Evolutionary conservation across 2,329 filamentous ascomycete genomes (phyloP).

Genomic region (Chlorencoelia australis): DNA sequence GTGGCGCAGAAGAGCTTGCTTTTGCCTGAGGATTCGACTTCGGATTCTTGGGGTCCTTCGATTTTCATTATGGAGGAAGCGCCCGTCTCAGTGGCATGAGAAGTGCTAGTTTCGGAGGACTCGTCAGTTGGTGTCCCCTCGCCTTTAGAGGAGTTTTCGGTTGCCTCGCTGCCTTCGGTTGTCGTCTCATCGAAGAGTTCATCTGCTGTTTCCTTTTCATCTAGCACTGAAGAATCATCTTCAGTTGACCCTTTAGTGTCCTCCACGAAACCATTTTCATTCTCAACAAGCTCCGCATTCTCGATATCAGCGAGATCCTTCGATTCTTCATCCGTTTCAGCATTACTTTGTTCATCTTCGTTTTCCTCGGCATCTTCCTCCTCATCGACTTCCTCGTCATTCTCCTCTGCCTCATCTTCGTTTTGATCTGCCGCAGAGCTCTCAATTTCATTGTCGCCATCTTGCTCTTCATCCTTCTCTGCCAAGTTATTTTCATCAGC

Average conservation of each 20-base stretch:
- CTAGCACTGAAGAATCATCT: slow-evolving; percentile 1
- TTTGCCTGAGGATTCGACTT: slow-evolving; percentile 13
- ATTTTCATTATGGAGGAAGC: no score
- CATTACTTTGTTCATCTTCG: slow-evolving; percentile 7
- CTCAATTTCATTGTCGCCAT: slow-evolving; percentile 5
- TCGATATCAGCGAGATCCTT: no score
- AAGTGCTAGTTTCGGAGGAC: no score
- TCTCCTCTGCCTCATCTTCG: not conserved
- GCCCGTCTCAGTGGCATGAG: no score
- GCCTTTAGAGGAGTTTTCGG: no score
- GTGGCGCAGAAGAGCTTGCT: no score
- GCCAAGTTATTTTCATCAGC: not conserved
- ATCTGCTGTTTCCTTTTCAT: no score
- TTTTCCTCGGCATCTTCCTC: slow-evolving; percentile 1
- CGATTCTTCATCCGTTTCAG: slow-evolving; percentile 15
- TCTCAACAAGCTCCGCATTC: slow-evolving; percentile 11
- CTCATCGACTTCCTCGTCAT: slow-evolving; percentile 7
- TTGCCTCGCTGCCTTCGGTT: not conserved
- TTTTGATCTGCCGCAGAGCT: slow-evolving; percentile 2
- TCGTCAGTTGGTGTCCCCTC: no score
- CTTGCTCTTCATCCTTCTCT: slow-evolving; percentile 3
- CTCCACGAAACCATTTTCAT: slow-evolving; percentile 11
- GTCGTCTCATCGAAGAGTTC: not conserved
- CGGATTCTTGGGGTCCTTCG: no score
- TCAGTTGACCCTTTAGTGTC: slow-evolving; percentile 13